Base-by-base conservation (phyloP, 495 filamentous ascomycete genomes). In the Aeminium ludgeri region DNA sequence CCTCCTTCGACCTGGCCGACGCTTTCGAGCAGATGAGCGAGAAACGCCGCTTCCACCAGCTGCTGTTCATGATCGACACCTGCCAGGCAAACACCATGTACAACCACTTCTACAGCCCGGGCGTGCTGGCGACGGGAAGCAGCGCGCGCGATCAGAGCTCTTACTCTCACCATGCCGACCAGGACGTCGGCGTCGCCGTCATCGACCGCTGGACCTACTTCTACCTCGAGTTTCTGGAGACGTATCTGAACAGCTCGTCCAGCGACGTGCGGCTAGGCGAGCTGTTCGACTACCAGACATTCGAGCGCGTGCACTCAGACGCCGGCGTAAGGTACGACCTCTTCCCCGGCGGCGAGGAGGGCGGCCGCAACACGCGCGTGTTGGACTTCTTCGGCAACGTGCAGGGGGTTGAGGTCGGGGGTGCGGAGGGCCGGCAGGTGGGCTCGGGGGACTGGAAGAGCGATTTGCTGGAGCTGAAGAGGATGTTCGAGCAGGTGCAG, bases 1-100 rank as follows among this genome's bases (percentile, higher is more conserved):
- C 84, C 43, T 82, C 84, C 0, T 95, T 87, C 61, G 89, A 97
- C 65, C 62, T 97, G 38, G 89, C 89, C 19, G 82, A 97, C 65
- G 89, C 91, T 10, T 96, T 97, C 59, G 87, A 87, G 60, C 89
- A 97, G 70, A 97, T 97, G 89, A 95, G 86, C 84, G 91, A 97
- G 66, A 97, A 97, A 76, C 86, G 86, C 65, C 72, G 89, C 62
- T 86, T 69, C 41, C 83, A 96, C 51, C 89, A 97, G 59, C 72
- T 97, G 48, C 72, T 97, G 41, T 97, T 97, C 66, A 97, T 97
- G 89, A 96, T 97, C 62, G 89, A 97, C 62, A 97, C 89, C 0
- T 97, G 89, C 62, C 89, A 97, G 63, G 89, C 89, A 29, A 97
- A 97, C 52, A 97, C 89, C 10, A 94, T 97, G 82, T 97, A 92